Evolutionary conservation across 345 rosid genomes (phyloP).

Genomic region (Eucalyptus brandiana): DNA sequence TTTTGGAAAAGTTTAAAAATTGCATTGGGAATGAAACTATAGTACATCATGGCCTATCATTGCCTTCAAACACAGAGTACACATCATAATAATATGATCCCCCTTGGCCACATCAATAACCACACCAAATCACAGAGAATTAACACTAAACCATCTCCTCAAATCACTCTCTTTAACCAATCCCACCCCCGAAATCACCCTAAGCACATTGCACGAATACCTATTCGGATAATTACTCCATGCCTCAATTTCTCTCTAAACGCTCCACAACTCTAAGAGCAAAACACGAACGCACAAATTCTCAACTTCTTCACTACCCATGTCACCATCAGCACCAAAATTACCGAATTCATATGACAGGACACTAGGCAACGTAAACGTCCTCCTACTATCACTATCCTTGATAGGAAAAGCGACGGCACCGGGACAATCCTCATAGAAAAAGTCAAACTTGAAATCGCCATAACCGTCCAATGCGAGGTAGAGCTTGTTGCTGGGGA

Average conservation of each 20-base stretch:
- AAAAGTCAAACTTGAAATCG: conserved; percentile 27
- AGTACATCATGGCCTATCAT: not conserved
- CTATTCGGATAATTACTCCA: conserved; percentile 54
- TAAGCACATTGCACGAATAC: conserved; percentile 33
- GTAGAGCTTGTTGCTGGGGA: conserved; percentile 10
- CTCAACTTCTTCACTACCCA: not conserved
- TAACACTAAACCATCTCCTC: conserved; percentile 39
- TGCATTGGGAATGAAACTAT: too few species aligned
- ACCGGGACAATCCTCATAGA: conserved; percentile 57
- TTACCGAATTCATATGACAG: conserved; percentile 41
- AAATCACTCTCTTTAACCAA: conserved; percentile 14
- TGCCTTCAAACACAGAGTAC: conserved; percentile 52
- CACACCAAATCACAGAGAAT: conserved; percentile 52
- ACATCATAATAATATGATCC: conserved; percentile 52
- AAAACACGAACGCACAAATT: conserved; percentile 10
- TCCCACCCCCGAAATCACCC: conserved; percentile 18
- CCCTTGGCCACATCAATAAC: conserved; percentile 56
- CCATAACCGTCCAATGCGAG: conserved; percentile 37
- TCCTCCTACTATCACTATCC: conserved; percentile 2
- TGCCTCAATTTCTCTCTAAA: conserved; percentile 37
- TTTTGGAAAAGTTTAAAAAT: too few species aligned
- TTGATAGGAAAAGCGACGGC: conserved; percentile 31
- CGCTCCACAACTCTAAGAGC: not conserved
- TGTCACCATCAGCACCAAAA: conserved; percentile 11
- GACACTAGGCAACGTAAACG: conserved; percentile 41